Percentiles rank a stretch among this genome's conserved stretches.
Evolutionary conservation across 2,329 filamentous ascomycete species (phyloP).

Genomic region (Pyrenochaeta sp.): DNA sequence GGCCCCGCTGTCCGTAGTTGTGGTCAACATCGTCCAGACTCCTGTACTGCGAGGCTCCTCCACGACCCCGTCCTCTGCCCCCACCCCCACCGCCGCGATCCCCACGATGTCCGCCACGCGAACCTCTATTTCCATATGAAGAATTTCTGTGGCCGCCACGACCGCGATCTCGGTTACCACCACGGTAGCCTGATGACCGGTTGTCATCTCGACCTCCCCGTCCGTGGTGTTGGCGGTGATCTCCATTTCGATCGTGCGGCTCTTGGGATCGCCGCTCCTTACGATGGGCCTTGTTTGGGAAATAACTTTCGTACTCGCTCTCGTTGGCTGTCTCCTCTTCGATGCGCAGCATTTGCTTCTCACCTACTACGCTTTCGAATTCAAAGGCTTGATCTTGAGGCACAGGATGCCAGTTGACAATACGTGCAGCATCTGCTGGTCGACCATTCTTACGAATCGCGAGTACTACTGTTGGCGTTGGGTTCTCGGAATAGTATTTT

Average conservation of each 20-base stretch:
- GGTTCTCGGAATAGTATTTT: constrained; percentile 78
- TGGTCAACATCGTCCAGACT: constrained; percentile 55
- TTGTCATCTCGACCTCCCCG: constrained; percentile 35
- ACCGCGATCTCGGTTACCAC: constrained; percentile 44
- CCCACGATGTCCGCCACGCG: constrained; percentile 53
- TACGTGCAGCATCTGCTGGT: constrained; percentile 81
- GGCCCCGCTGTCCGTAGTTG: constrained; percentile 36
- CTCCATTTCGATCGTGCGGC: constrained; percentile 55
- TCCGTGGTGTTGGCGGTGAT: constrained; percentile 34
- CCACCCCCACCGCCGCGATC: constrained; percentile 48
- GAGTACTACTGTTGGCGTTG: constrained; percentile 80
- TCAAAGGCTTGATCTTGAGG: constrained; percentile 73
- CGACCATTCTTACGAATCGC: constrained; percentile 78
- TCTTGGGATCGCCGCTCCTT: constrained; percentile 42
- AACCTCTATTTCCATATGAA: constrained; percentile 41
- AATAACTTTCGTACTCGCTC: constrained; percentile 70
- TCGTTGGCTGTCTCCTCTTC: constrained; percentile 72
- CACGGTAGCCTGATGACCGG: constrained; percentile 35
- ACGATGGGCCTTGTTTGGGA: constrained; percentile 65
- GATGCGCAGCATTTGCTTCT: constrained; percentile 84
- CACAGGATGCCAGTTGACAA: constrained; percentile 84
- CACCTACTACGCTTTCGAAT: constrained; percentile 84
- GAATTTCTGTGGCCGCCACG: constrained; percentile 38
- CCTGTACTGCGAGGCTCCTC: constrained; percentile 49
- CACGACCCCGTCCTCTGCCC: constrained; percentile 37